These are phyloP conservation scores for Saccharomycopsis sp. DNA, from an alignment of 805 yeast genomes.

Conservation along the genomic window DNA sequence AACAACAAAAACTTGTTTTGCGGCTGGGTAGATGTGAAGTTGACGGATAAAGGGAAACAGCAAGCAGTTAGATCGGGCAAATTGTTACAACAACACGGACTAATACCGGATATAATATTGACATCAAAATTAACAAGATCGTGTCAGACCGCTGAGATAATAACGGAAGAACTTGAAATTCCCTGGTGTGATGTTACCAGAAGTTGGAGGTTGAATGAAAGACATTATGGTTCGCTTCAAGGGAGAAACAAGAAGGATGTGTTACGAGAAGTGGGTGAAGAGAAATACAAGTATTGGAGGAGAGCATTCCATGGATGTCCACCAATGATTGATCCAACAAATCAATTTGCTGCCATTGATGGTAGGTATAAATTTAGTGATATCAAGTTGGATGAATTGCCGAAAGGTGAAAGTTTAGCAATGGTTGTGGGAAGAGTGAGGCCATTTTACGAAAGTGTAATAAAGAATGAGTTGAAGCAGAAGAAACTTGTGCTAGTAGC, in stretches of 20 bases:
- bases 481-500: slow-evolving; percentile 59
- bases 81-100: slow-evolving; percentile 42
- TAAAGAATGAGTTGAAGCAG: slow-evolving; percentile 39
- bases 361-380: slow-evolving; percentile 32
- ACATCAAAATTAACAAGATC: slow-evolving; percentile 72
- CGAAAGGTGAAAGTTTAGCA: slow-evolving; percentile 65
- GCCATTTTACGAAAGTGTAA: slow-evolving; percentile 46
- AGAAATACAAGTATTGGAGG: slow-evolving; percentile 71
- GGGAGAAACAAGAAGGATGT: slow-evolving; percentile 69
- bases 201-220: slow-evolving; percentile 96
- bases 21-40: slow-evolving; percentile 77
- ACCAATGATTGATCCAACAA: slow-evolving; percentile 37
- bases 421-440: slow-evolving; percentile 64
- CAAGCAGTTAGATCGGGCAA: slow-evolving; percentile 66
- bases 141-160: slow-evolving; percentile 64
- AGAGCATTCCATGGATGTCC: slow-evolving; percentile 75
- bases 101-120: slow-evolving; percentile 52
- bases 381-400: slow-evolving; percentile 44
- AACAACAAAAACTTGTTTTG: slow-evolving; percentile 71
- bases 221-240: slow-evolving; percentile 97
- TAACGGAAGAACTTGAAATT: slow-evolving; percentile 48
- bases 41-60: slow-evolving; percentile 57
- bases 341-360: slow-evolving; percentile 33
- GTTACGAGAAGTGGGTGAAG: slow-evolving; percentile 58
- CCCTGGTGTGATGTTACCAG: slow-evolving; percentile 71